A percentile compares a stretch with the other conserved stretches of the same genome.
Conservation (phyloP, 345 rosid genomes). For the Abelmoschus esculentus region DNA sequence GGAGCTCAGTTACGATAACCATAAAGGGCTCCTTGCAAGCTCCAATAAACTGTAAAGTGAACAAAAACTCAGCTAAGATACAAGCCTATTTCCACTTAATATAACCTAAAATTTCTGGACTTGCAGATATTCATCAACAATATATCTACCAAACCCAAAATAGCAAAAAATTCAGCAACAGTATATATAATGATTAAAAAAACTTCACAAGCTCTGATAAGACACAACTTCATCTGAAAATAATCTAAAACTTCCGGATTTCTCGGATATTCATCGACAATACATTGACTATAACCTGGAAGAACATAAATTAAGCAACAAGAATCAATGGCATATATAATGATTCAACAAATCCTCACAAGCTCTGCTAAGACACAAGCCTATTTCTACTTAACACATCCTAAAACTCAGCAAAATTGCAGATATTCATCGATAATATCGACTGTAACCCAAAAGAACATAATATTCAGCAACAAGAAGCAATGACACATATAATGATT, state of each 20-base stretch:
- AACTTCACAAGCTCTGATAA: neutral
- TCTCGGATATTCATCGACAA: neutral
- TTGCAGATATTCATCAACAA: neutral
- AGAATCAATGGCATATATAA: neutral
- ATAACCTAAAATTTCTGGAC: neutral
- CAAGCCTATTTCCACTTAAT: neutral
- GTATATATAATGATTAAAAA: slow-evolving; percentile 19
- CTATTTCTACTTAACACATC: neutral
- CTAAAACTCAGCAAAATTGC: neutral
- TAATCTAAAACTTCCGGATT: neutral
- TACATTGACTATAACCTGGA: neutral
- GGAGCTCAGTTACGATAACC: slow-evolving; percentile 95
- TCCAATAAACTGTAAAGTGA: slow-evolving; percentile 69
- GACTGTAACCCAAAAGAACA: too few relatives aligned
- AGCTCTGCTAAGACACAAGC: neutral
- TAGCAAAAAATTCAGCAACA: neutral
- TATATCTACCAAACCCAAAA: neutral
- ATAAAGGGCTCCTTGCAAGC: slow-evolving; percentile 91
- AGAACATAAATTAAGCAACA: neutral
- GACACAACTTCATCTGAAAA: neutral
- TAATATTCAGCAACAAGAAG: neutral
- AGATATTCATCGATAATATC: neutral
- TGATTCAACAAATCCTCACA: slow-evolving; percentile 52
- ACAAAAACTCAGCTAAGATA: neutral
- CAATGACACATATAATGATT: neutral